Evolutionary conservation across 306 rosid species (phyloP), one percentile per base, ranked within the genome.

Genomic region (Abrus pulchellus): DNA sequence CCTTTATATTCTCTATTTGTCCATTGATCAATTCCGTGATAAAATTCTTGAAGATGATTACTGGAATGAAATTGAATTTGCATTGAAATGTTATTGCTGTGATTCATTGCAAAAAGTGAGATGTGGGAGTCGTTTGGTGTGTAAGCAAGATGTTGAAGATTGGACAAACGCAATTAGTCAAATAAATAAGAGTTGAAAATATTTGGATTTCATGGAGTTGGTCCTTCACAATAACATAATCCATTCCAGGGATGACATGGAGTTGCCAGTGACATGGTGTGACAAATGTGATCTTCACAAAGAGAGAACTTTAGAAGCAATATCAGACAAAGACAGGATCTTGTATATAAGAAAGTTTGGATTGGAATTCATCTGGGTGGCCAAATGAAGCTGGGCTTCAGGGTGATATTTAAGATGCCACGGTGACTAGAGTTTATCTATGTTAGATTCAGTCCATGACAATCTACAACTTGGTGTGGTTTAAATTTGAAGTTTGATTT

Each of bases 1-100:
- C 77, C 83, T 78, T 55, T 77, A 83, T 78, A 63, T 77, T 77
- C 83, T 77, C 83, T 72, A 71, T 78, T 20, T 77, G 20, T 53
- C 76, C 57, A 54, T 78, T 13, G 76, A 78, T 9, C 14, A 78
- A 64, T 72, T 10, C 5, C 79, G 64, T 4, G 53, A 57, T 1
- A 83, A 12, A 14, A 78, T 83, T 40, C 3, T 10, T 53, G 65
- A 65, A 40, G 80, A 52, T 13, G 78, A 66, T 36, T 57, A 72
- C 3, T 3, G 3, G 34, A 55, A 55, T 36, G 83, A 83, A 64
- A 55, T 83, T 73, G 80, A 73, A 7, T 83, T 83, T 78, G 80
- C 57, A 44, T 73, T 78, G 60, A 72, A 40, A 72, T 9, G 60
- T 1, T 78, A 78, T 10, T 73, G 76, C 1, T 65, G 80, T 4